Evolutionary conservation across 2,329 filamentous ascomycete genomes (phyloP).

Genomic region (Xylariaceae sp.): DNA sequence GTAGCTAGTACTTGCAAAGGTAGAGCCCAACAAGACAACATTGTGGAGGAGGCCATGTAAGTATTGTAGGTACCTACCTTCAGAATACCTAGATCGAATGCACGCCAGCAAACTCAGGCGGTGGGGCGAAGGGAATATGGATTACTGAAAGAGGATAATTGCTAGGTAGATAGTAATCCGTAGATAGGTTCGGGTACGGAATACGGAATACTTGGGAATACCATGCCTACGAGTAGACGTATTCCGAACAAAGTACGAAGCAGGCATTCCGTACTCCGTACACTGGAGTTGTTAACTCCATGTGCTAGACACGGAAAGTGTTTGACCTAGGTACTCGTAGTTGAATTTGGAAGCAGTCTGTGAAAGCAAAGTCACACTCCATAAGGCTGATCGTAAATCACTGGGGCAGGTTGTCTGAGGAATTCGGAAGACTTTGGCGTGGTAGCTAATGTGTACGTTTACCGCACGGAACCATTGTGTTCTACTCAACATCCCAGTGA

Average conservation of each 20-base stretch:
- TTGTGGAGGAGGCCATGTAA: neutral
- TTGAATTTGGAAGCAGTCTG: constrained; percentile 11
- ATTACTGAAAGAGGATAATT: neutral
- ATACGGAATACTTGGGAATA: neutral
- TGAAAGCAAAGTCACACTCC: constrained; percentile 14
- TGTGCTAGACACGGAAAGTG: neutral
- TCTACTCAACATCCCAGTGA: too few relatives aligned
- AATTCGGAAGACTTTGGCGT: constrained; percentile 17
- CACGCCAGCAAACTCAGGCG: neutral
- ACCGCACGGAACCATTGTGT: too few relatives aligned
- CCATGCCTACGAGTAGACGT: neutral
- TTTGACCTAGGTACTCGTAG: neutral
- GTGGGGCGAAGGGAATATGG: neutral
- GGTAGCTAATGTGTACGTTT: neutral
- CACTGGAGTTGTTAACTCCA: constrained; percentile 1
- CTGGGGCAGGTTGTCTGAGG: constrained; percentile 7
- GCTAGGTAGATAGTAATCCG: neutral
- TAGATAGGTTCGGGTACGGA: neutral
- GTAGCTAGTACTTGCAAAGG: neutral
- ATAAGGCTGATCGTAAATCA: constrained; percentile 18
- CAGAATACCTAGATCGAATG: neutral
- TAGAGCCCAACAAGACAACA: neutral
- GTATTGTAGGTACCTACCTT: neutral
- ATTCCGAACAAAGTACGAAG: neutral
- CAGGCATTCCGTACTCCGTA: too few relatives aligned